Evolutionary conservation across 2,329 filamentous ascomycete species (phyloP).

Genomic region (Coniochaeta pulveracea): DNA sequence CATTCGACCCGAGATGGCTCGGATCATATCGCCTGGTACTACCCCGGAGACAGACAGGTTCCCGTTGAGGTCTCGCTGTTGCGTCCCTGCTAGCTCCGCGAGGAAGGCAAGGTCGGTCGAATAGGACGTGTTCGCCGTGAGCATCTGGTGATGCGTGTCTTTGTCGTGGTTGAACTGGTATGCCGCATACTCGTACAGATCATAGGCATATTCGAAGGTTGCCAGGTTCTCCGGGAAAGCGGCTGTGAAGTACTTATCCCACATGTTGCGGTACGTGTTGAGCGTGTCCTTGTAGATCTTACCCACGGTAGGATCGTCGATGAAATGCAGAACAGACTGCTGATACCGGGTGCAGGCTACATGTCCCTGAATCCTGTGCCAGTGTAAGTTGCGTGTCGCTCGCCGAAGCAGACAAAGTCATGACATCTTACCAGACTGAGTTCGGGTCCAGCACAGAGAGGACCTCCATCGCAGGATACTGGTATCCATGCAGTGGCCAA

Average conservation of each 20-base stretch:
- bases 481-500: conserved; percentile 66
- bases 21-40: conserved; percentile 25
- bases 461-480: conserved; percentile 59
- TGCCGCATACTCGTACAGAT: conserved; percentile 43
- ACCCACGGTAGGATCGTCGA: conserved; percentile 9
- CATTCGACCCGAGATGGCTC: conserved; percentile 41
- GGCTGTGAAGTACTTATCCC: conserved; percentile 23
- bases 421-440: conserved; percentile 30
- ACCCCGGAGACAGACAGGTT: conserved; percentile 48
- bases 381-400: neutral
- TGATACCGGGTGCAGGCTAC: conserved; percentile 25
- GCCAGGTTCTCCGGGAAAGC: conserved; percentile 21
- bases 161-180: conserved; percentile 41
- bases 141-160: conserved; percentile 27
- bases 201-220: conserved; percentile 37
- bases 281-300: conserved; percentile 14
- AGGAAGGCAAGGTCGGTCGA: conserved; percentile 37
- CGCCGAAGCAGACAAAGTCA: neutral
- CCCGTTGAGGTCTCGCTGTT: conserved; percentile 47
- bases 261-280: conserved; percentile 32
- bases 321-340: conserved; percentile 16
- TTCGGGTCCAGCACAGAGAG: conserved; percentile 31
- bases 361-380: conserved; percentile 27
- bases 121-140: conserved; percentile 27
- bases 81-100: conserved; percentile 49